Conservation (phyloP, 192 early-diverging fungal genomes). For the Gigaspora rosea region DNA sequence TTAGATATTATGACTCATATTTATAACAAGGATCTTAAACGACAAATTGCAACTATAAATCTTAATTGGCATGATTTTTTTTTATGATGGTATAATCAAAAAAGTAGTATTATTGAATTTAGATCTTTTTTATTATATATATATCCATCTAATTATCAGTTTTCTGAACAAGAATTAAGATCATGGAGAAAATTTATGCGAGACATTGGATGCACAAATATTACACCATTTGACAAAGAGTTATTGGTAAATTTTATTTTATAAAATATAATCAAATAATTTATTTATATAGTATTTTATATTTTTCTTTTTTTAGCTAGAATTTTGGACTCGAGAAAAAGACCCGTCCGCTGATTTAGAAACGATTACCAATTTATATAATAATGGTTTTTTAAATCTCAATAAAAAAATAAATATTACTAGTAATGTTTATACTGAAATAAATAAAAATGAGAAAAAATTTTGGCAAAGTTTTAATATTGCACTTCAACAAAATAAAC, state of each 20-base stretch:
- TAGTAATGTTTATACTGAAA: no score
- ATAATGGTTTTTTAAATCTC: neutral
- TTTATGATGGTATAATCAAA: neutral
- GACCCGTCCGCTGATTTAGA: no score
- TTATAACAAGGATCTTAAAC: neutral
- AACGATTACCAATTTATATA: neutral
- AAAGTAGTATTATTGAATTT: neutral
- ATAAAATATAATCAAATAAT: neutral
- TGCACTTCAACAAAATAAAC: neutral
- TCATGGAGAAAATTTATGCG: neutral
- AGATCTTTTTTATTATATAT: neutral
- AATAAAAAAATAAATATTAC: no score
- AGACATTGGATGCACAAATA: neutral
- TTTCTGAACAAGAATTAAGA: neutral
- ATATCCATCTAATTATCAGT: neutral
- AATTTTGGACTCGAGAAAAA: conserved; percentile 7
- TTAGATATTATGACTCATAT: neutral
- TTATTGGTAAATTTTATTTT: neutral
- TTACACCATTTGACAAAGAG: neutral
- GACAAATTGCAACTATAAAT: neutral
- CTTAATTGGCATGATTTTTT: conserved; percentile 1
- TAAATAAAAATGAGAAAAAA: neutral
- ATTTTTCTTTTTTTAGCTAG: neutral
- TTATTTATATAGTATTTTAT: no score
- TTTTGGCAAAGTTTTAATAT: neutral